These are phyloP conservation scores for Entomortierella beljakovae DNA, from an alignment of 192 early-diverging fungal species.

Conservation along the genomic window DNA sequence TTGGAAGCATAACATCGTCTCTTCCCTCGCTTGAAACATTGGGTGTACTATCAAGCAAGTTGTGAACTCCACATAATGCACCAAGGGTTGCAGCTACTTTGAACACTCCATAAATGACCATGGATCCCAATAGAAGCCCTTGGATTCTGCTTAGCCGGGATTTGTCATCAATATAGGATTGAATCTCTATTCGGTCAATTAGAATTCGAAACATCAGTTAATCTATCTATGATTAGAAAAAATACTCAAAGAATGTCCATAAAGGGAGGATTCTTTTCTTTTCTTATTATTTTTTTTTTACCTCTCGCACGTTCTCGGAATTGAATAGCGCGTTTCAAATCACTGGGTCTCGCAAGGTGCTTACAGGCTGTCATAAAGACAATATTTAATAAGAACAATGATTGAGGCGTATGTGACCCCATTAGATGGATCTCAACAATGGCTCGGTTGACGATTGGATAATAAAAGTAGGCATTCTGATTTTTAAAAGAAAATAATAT, in stretches of 20 bases:
- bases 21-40: not conserved
- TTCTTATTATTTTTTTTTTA: slow-evolving; percentile 15
- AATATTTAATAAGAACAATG: slow-evolving; percentile 39
- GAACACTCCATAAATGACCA: slow-evolving; percentile 22
- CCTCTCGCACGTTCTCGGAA: slow-evolving; percentile 46
- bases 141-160: slow-evolving; percentile 7
- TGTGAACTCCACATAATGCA: slow-evolving; percentile 12
- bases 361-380: slow-evolving; percentile 53
- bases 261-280: not conserved
- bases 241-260: no score
- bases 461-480: slow-evolving; percentile 46
- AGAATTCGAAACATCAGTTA: not conserved
- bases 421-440: slow-evolving; percentile 42
- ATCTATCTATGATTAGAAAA: not conserved
- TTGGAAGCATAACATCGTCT: not conserved
- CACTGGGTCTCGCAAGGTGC: slow-evolving; percentile 26
- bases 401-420: slow-evolving; percentile 36
- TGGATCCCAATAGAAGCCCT: slow-evolving; percentile 3
- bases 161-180: slow-evolving; percentile 8
- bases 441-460: slow-evolving; percentile 38
- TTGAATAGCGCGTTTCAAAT: slow-evolving; percentile 50
- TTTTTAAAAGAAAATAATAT: no score
- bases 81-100: not conserved
- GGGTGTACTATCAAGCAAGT: not conserved
- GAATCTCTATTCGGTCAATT: slow-evolving; percentile 10